Evolutionary conservation across 345 rosid genomes (phyloP).

Genomic region (Corchorus olitorius): DNA sequence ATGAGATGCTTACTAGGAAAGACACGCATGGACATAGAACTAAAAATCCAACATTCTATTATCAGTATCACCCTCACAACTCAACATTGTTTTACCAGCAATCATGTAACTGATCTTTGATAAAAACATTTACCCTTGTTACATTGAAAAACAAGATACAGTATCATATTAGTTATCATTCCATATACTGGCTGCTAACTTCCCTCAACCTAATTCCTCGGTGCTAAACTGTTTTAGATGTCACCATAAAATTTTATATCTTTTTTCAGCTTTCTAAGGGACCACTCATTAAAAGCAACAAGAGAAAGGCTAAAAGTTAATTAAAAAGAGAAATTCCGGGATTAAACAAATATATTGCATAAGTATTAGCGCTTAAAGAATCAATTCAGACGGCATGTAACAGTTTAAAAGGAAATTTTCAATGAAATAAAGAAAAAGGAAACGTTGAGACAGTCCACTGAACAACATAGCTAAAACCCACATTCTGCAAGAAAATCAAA

Average conservation of each 20-base stretch:
- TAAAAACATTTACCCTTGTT: neutral
- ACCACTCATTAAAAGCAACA: neutral
- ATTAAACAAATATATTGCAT: neutral
- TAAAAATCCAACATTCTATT: neutral
- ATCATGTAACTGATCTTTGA: neutral
- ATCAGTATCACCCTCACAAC: neutral
- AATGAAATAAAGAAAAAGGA: neutral
- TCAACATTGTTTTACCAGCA: neutral
- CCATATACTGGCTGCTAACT: neutral
- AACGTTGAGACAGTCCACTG: neutral
- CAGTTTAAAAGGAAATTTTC: neutral
- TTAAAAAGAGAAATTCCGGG: neutral
- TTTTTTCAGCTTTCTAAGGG: neutral
- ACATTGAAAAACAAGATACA: neutral
- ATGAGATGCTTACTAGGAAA: neutral
- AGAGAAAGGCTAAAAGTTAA: neutral
- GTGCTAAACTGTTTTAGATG: neutral
- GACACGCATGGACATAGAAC: neutral
- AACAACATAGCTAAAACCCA: neutral
- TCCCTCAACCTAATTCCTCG: neutral
- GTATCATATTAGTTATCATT: neutral
- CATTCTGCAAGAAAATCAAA: conserved; percentile 8
- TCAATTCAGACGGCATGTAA: neutral
- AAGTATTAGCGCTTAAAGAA: neutral
- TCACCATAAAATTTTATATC: neutral